These are phyloP conservation scores for Pichia sp. DNA, from an alignment of 1,139 yeast species.

Conservation along the genomic window DNA sequence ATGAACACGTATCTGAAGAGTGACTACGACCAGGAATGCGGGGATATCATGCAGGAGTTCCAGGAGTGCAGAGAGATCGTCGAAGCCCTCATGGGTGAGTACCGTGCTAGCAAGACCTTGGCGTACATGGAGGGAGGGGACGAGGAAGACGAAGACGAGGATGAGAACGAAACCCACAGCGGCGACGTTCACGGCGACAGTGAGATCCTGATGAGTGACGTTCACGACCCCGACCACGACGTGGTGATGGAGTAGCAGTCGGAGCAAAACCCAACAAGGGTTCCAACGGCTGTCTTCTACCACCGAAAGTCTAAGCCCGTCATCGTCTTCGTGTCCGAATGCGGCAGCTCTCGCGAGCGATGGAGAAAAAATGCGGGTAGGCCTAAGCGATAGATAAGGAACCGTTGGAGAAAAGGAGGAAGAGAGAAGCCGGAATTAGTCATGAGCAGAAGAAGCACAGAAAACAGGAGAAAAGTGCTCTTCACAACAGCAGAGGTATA, in stretches of 20 bases:
- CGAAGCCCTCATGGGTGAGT: conserved; percentile 65
- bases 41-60: conserved; percentile 71
- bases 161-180: background rate
- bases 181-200: background rate
- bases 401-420: background rate
- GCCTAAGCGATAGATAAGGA: background rate
- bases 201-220: background rate
- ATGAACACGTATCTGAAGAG: conserved; percentile 68
- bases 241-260: background rate
- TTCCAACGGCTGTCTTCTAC: too few species aligned
- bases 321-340: background rate
- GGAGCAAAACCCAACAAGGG: too few species aligned
- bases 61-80: conserved; percentile 77
- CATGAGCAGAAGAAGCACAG: background rate
- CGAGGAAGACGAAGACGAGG: background rate
- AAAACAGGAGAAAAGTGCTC: background rate
- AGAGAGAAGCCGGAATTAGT: background rate
- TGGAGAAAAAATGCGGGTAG: background rate
- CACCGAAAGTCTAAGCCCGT: too few species aligned
- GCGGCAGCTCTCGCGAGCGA: background rate
- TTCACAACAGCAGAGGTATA: background rate
- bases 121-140: conserved; percentile 48
- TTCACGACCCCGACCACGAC: background rate
- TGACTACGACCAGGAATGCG: conserved; percentile 36
- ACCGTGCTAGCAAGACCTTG: conserved; percentile 53